These are phyloP conservation scores for Protomyces pachydermus DNA, from an alignment of 1,139 yeast species.

Conservation along the genomic window DNA sequence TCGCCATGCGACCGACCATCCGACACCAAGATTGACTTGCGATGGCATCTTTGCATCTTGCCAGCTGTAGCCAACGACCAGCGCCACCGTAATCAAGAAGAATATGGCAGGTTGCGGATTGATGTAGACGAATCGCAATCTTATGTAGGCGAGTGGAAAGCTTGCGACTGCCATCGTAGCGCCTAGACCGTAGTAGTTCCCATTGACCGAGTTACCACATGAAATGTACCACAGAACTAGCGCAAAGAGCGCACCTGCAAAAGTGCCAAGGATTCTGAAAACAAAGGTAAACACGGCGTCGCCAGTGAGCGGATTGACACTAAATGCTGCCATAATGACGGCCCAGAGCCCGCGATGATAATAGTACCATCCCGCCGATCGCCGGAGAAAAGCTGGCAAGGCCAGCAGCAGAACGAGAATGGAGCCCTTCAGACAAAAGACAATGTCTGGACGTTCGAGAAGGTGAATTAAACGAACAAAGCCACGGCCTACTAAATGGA, in stretches of 20 bases:
- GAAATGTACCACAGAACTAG: slow-evolving; percentile 41
- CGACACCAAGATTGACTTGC: slow-evolving; percentile 34
- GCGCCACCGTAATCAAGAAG: slow-evolving; percentile 36
- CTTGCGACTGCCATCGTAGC: slow-evolving; percentile 37
- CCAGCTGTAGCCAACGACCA: slow-evolving; percentile 41
- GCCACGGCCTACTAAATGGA: slow-evolving; percentile 37
- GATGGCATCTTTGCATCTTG: slow-evolving; percentile 32
- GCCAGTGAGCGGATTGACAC: slow-evolving; percentile 38
- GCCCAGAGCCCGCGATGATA: slow-evolving; percentile 39
- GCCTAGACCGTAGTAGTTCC: slow-evolving; percentile 36
- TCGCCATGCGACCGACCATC: slow-evolving; percentile 41
- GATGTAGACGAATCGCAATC: slow-evolving; percentile 38
- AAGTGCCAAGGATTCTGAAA: slow-evolving; percentile 36
- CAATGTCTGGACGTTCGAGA: slow-evolving; percentile 32
- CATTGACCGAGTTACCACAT: slow-evolving; percentile 31
- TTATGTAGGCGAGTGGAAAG: slow-evolving; percentile 36
- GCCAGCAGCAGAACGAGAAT: slow-evolving; percentile 34
- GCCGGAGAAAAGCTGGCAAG: slow-evolving; percentile 36
- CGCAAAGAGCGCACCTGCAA: slow-evolving; percentile 38
- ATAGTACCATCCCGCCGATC: slow-evolving; percentile 37
- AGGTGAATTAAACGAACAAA: slow-evolving; percentile 29
- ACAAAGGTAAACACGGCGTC: slow-evolving; percentile 39
- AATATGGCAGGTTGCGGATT: slow-evolving; percentile 39
- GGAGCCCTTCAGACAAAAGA: slow-evolving; percentile 37
- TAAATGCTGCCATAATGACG: slow-evolving; percentile 38